A percentile compares a stretch with the other conserved stretches of the same genome.
Conservation (phyloP, 1,284 basidiomycete genomes). For the Leccinum solheimii region DNA sequence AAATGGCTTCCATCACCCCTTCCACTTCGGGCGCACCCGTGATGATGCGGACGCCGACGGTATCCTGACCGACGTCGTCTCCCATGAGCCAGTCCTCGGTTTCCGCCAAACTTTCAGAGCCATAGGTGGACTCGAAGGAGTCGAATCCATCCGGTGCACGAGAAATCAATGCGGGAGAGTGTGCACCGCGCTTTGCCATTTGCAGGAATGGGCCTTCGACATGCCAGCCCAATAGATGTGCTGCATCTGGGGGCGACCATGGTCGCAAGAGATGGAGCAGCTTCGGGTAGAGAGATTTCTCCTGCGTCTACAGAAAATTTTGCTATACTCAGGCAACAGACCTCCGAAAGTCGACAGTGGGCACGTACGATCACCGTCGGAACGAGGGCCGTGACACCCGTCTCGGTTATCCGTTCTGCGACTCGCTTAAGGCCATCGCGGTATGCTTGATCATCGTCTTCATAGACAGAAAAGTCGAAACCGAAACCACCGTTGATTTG, state of each 20-base stretch:
- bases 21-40: conserved; percentile 86
- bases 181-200: conserved; percentile 77
- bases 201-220: conserved; percentile 89
- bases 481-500: conserved; percentile 90
- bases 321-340: background rate
- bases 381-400: conserved; percentile 86
- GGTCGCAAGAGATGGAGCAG: conserved; percentile 64
- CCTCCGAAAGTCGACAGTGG: background rate
- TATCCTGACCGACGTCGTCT: conserved; percentile 33
- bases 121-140: conserved; percentile 76
- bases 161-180: conserved; percentile 69
- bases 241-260: conserved; percentile 57
- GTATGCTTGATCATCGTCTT: conserved; percentile 69
- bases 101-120: conserved; percentile 59
- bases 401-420: conserved; percentile 77
- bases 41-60: conserved; percentile 73
- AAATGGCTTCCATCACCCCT: conserved; percentile 74
- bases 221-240: conserved; percentile 83
- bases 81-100: conserved; percentile 67
- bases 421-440: conserved; percentile 68
- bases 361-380: conserved; percentile 74
- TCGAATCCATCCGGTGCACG: conserved; percentile 57
- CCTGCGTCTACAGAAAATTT: conserved; percentile 58
- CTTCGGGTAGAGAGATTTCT: conserved; percentile 68
- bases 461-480: conserved; percentile 84